Percentiles rank a stretch among this genome's conserved stretches.
Evolutionary conservation across 2,329 filamentous ascomycete species (phyloP).

Genomic region (Dactylonectria estremocensis): DNA sequence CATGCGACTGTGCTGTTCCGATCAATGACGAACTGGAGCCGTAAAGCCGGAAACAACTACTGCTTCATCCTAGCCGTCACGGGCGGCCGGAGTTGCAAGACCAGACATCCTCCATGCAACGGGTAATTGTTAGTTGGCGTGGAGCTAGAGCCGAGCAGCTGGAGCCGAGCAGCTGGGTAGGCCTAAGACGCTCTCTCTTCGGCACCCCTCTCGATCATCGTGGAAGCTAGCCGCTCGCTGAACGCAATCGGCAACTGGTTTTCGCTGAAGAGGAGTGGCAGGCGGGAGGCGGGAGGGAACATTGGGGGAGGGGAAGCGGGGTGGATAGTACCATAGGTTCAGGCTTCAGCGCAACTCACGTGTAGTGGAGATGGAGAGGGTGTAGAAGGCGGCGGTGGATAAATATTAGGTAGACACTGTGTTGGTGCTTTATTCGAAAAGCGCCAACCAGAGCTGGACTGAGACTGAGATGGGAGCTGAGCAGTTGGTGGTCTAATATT

Average conservation of each 20-base stretch:
- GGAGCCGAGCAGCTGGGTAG: neutral
- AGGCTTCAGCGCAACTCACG: no score
- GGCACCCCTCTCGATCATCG: neutral
- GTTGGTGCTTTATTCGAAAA: neutral
- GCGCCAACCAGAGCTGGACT: neutral
- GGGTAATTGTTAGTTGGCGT: no score
- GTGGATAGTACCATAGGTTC: no score
- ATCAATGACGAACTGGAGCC: neutral
- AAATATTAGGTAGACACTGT: neutral
- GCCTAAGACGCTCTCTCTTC: neutral
- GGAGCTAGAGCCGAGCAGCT: neutral
- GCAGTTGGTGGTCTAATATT: neutral
- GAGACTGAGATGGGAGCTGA: neutral
- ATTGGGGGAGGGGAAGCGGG: neutral
- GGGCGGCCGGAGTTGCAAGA: neutral
- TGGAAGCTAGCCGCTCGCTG: neutral
- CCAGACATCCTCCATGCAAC: neutral
- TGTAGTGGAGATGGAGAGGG: constrained; percentile 1
- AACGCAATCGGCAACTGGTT: neutral
- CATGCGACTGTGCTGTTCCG: constrained; percentile 2
- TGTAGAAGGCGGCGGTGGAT: neutral
- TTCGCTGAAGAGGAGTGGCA: neutral
- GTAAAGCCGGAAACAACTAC: neutral
- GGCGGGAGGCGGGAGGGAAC: neutral
- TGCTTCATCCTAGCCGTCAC: neutral